Evolutionary conservation across 2,329 filamentous ascomycete species (phyloP), one percentile per base, ranked within the genome.

Genomic region (Ramularia collo-cygni): DNA sequence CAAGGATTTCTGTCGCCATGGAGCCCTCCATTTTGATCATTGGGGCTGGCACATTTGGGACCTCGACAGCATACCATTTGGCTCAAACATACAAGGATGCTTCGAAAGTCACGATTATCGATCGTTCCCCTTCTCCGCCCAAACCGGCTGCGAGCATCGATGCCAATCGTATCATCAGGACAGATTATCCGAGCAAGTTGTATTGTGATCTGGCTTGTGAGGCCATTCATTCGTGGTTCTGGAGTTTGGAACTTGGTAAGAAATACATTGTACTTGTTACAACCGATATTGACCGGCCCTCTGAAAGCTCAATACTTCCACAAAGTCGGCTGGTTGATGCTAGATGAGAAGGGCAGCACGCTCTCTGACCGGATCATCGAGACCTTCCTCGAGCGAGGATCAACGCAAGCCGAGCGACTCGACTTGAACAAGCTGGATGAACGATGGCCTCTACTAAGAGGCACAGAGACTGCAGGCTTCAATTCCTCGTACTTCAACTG

Each of bases 261-360:
- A n/a, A n/a, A n/a, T n/a, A n/a, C n/a, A n/a, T n/a, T n/a, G n/a
- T n/a, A n/a, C n/a, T n/a, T n/a, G n/a, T n/a, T n/a, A n/a, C n/a
- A n/a, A n/a, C n/a, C n/a, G n/a, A n/a, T n/a, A n/a, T n/a, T n/a
- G n/a, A n/a, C n/a, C n/a, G n/a, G n/a, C n/a, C n/a, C n/a, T n/a
- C n/a, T n/a, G n/a, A n/a, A n/a, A 24, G 21, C 21, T 19, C 42
- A 41, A 2, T 72, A 69, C 37, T 82, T 79, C 53, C 74, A 81
- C 54, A 69, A 76, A 54, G 75, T 71, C 0, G 78, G 79, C 0
- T 69, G 76, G 40, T 74, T 68, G 61, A 71, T 76, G 56, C 72
- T 69, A 47, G 66, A 74, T 35, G 67, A 63, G 27, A 62, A 56
- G 3, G 48, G 48, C 15, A 49, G 46, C 32, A 42, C 40, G 10